phyloP scores from a whole-genome alignment of 306 rosid species.

The Quercus robur region DNA sequence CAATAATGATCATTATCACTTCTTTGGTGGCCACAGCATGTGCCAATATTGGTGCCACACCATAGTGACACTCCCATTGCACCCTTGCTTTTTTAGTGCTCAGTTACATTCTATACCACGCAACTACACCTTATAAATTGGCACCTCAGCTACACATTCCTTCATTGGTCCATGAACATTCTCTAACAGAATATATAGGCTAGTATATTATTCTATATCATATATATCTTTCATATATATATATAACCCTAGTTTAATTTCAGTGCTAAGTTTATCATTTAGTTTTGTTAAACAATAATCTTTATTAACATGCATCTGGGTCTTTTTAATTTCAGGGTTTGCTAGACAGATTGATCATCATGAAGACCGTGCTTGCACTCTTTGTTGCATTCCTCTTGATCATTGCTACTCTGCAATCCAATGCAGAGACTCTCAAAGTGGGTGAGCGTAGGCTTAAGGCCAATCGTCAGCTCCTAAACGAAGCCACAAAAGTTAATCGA shows the following conservation, averaged over 20 bases:
- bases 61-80: not conserved
- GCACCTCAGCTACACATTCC: not conserved
- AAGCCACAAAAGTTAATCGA: not conserved
- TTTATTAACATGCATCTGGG: not conserved
- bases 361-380: not conserved
- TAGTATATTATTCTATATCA: not conserved
- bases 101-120: not conserved
- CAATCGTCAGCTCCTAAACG: not conserved
- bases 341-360: not conserved
- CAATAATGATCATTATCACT: not conserved
- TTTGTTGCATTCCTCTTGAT: constrained; percentile 4
- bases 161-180: not conserved
- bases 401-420: not conserved
- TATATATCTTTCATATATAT: not conserved
- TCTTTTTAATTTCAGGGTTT: not conserved
- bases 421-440: not conserved
- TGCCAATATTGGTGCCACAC: not conserved
- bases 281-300: not conserved
- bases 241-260: not conserved
- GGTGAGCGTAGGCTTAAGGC: not conserved
- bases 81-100: not conserved
- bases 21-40: not conserved
- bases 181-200: not conserved
- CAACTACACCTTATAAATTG: not conserved
- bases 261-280: not conserved